Base-by-base conservation (phyloP, 2,329 filamentous ascomycete genomes). In the Bipolaris cookei region DNA sequence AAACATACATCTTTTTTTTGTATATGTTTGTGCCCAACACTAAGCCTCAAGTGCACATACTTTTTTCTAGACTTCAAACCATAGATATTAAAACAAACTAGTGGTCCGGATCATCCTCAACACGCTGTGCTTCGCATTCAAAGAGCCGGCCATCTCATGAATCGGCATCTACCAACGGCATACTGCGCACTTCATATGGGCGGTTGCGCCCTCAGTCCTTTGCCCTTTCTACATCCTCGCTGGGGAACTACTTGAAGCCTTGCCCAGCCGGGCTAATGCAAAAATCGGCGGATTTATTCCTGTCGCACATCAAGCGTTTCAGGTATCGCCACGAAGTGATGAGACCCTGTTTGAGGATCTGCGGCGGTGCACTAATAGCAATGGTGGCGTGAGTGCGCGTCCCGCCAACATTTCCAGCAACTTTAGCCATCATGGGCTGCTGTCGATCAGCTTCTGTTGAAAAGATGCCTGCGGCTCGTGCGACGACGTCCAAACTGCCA, bases 291-390 rank as follows among this genome's bases (percentile, higher is more conserved):
- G 6, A 32, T 45, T 45, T 45, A 3, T 6, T 28, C n/a, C 16
- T 44, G 8, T 25, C 25, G 25, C 25, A 45, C 42, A 32, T 45
- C n/a, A 11, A 28, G n/a, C 14, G 42, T 45, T 45, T 45, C 42
- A 45, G 28, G 16, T 30, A 16, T 16, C 28, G 42, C 25, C 25
- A 13, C 28, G 10, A 45, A 28, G 25, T 21, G 13, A 11, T 16
- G 42, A 34, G 42, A 45, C 42, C 25, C 25, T 45, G 42, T 45
- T 34, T 45, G 42, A 32, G 42, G 42, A 45, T 45, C 25, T 45
- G 42, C 42, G 25, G 42, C 42, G 25, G 42, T 30, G 42, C 42
- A 30, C 18, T 45, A 13, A 13, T n/a, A 14, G 16, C 32, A 16
- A 28, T 28, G 16, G 42, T 45, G 42, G 42, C 42, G 25, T 45